Base-by-base conservation (phyloP, 1,139 yeast species). In the Saccharomyces hybrid region DNA sequence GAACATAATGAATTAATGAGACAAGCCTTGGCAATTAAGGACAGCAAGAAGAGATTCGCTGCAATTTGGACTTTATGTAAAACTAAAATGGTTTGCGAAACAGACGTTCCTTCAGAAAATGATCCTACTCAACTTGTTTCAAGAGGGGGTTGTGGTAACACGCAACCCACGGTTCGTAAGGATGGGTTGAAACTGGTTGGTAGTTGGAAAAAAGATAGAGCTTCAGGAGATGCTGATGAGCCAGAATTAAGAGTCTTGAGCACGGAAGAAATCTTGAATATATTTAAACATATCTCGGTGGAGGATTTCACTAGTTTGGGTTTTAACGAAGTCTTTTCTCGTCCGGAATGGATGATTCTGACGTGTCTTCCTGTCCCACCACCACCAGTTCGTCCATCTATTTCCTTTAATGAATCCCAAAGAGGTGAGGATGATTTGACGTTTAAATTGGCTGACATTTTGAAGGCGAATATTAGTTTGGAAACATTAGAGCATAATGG, bases 351-450 rank as follows among this genome's bases (percentile, higher is more conserved):
- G 99, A 84, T 95, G 86, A 80, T 95, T 60, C 82, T 95, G 61
- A 91, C 99, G 2, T 98, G 93, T 16, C 78, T 95, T 65, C 99
- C 99, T 1, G 99, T 95, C n/a, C 99, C 99, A 48, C 99, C 99
- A 53, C 99, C 99, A 56, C 98, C 98, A 34, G 99, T 95, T 38
- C 86, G 99, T 73, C 99, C 99, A 16, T 88, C 96, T 46, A 93
- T 95, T 75, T 97, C 99, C 2, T 91, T 93, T 66, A 93, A 93
- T 64, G 99, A 95, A 68, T 89, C 97, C 13, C 97, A 96, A 55
- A 84, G 99, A 76, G 97, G 99, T 65, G 99, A 95, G 72, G 99
- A 95, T 81, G 99, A 95, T 79, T 86, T 95, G 74, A 95, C 99
- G 2, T 93, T 91, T 71, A 95, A 95, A 73, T 79, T 95, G 62